Conservation (phyloP, 306 rosid species). For the Quercus dentata region DNA sequence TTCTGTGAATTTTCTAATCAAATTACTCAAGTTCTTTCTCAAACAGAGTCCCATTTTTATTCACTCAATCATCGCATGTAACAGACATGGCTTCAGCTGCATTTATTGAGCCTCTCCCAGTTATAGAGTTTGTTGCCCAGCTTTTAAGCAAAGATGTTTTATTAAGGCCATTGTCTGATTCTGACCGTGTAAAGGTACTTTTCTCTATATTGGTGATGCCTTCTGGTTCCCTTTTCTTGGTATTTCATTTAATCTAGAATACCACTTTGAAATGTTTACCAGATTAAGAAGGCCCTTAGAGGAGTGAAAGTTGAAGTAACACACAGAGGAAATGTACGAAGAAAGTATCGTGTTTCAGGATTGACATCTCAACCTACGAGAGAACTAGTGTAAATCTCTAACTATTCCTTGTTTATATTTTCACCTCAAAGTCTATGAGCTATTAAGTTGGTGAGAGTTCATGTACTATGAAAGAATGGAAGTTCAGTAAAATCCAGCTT, state of each 20-base stretch:
- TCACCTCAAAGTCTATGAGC: background rate
- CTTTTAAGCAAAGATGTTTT: conserved; percentile 84
- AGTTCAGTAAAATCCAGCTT: background rate
- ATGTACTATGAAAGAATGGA: background rate
- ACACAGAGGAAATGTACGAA: conserved; percentile 85
- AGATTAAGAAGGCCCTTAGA: conserved; percentile 95
- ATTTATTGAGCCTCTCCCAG: conserved; percentile 96
- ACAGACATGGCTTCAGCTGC: conserved; percentile 99
- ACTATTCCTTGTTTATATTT: background rate
- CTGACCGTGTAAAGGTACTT: conserved; percentile 89
- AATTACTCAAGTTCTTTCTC: background rate
- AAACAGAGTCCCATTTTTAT: conserved; percentile 6
- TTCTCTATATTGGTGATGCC: background rate
- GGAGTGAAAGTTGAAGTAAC: conserved; percentile 99
- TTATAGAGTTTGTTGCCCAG: conserved; percentile 86
- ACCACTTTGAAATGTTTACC: conserved; percentile 33
- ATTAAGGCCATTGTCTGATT: conserved; percentile 79
- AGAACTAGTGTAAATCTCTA: conserved; percentile 75
- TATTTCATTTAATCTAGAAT: conserved; percentile 3
- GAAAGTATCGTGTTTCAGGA: conserved; percentile 96
- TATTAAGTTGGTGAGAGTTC: background rate
- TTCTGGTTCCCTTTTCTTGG: background rate
- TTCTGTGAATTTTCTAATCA: background rate
- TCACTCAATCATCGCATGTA: conserved; percentile 11
- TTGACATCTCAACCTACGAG: conserved; percentile 97